These are phyloP conservation scores for Rhododendron vialii DNA, from an alignment of 148 eudicot genomes.

Conservation along the genomic window DNA sequence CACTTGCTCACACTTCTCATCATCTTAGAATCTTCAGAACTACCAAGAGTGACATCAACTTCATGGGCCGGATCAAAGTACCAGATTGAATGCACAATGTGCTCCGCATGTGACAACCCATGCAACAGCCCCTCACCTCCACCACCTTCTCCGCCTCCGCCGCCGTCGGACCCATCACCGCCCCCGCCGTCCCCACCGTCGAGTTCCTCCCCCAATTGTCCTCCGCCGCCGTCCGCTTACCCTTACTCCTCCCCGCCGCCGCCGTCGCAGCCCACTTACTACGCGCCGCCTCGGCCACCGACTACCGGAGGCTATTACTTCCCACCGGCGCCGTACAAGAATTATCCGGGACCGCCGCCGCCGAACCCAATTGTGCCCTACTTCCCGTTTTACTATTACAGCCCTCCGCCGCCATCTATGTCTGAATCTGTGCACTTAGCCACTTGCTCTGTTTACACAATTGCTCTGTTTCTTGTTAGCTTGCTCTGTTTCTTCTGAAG, in stretches of 20 bases:
- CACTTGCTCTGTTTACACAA: not conserved
- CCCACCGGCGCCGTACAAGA: conserved; percentile 37
- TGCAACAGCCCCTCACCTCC: conserved; percentile 20
- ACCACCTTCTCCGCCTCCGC: conserved; percentile 17
- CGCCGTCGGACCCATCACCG: conserved; percentile 17
- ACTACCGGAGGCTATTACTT: conserved; percentile 12
- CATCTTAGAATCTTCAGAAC: not conserved
- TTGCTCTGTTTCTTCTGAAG: conserved; percentile 9
- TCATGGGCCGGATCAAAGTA: conserved; percentile 47
- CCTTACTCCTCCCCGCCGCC: conserved; percentile 14
- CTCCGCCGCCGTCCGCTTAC: conserved; percentile 35
- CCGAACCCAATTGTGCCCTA: conserved; percentile 74
- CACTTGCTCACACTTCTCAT: not conserved
- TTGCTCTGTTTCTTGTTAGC: not conserved
- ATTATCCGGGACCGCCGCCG: conserved; percentile 44
- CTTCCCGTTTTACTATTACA: conserved; percentile 61
- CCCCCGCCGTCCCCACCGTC: conserved; percentile 14
- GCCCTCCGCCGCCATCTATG: conserved; percentile 34
- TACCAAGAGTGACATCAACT: conserved; percentile 8
- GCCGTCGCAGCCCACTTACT: not conserved
- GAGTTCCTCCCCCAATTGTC: conserved; percentile 17
- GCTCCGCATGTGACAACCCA: conserved; percentile 44
- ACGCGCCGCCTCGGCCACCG: conserved; percentile 31
- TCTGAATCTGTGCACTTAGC: conserved; percentile 3
- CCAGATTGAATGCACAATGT: conserved; percentile 59